phyloP scores from a whole-genome alignment of 2,329 filamentous ascomycete genomes.

The Macrophomina pseudophaseolina region DNA sequence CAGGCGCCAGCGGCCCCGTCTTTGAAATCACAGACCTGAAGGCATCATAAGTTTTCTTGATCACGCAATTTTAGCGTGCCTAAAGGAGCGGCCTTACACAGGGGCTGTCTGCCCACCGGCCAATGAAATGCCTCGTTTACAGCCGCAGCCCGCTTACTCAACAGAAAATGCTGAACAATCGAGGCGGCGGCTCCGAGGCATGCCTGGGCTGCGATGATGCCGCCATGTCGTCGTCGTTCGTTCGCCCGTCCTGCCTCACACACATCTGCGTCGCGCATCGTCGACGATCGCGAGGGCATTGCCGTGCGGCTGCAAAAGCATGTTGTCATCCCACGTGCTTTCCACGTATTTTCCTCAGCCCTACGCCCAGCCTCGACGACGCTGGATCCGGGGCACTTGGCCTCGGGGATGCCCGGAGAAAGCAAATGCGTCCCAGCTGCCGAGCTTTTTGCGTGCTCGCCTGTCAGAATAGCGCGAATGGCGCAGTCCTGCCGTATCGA shows the following conservation, averaged over 20 bases:
- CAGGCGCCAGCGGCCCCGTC: conserved; percentile 23
- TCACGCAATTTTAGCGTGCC: conserved; percentile 30
- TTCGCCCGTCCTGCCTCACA: neutral
- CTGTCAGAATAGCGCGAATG: conserved; percentile 23
- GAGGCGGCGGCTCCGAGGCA: conserved; percentile 21
- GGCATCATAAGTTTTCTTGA: conserved; percentile 29
- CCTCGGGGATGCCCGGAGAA: conserved; percentile 4
- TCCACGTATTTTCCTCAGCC: conserved; percentile 3
- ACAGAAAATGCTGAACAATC: neutral
- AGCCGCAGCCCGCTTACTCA: conserved; percentile 12
- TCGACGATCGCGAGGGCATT: conserved; percentile 3
- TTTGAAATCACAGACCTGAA: conserved; percentile 30
- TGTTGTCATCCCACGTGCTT: conserved; percentile 20
- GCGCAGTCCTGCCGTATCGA: conserved; percentile 3
- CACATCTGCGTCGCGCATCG: conserved; percentile 9
- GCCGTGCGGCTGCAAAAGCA: neutral
- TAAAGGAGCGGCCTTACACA: neutral
- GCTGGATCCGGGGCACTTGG: conserved; percentile 3
- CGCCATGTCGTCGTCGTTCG: neutral
- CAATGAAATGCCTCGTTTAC: neutral
- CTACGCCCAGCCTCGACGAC: conserved; percentile 1
- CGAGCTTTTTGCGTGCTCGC: conserved; percentile 20
- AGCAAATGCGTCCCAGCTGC: neutral
- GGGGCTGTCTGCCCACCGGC: neutral
- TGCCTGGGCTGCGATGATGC: conserved; percentile 1